Percentiles rank a stretch among this genome's conserved stretches.
phyloP scores from a whole-genome alignment of 768 basidiomycete species.

The Boletus vinaceobasis region DNA sequence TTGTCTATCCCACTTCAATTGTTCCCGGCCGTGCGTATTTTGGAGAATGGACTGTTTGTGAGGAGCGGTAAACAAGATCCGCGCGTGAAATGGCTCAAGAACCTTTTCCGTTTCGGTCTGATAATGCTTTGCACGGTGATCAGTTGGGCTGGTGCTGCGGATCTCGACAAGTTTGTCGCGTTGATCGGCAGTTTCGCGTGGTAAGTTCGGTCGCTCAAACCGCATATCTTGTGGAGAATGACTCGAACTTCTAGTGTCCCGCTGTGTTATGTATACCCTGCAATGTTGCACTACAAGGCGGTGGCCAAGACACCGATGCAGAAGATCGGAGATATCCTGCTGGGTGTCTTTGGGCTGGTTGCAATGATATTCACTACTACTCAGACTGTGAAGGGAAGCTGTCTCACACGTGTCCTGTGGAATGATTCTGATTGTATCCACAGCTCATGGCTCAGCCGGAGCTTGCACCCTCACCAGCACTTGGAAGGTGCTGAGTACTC shows the following conservation, averaged over 20 bases:
- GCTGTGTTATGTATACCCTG: slow-evolving; percentile 90
- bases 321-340: slow-evolving; percentile 63
- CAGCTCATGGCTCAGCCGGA: slow-evolving; percentile 62
- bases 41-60: slow-evolving; percentile 93
- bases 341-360: slow-evolving; percentile 71
- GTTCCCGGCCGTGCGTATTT: slow-evolving; percentile 95
- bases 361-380: slow-evolving; percentile 76
- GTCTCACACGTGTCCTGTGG: background rate
- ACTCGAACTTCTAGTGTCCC: slow-evolving; percentile 60
- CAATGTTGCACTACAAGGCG: slow-evolving; percentile 89
- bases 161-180: slow-evolving; percentile 94
- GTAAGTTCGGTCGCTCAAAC: slow-evolving; percentile 40
- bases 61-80: slow-evolving; percentile 78
- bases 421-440: slow-evolving; percentile 9
- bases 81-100: slow-evolving; percentile 96
- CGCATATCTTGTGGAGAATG: slow-evolving; percentile 5
- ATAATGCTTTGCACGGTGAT: slow-evolving; percentile 80
- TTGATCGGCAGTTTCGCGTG: slow-evolving; percentile 94
- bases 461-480: slow-evolving; percentile 36
- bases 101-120: slow-evolving; percentile 72
- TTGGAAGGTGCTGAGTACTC: slow-evolving; percentile 29
- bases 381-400: slow-evolving; percentile 65
- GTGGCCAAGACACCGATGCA: slow-evolving; percentile 67
- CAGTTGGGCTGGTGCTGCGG: slow-evolving; percentile 78
- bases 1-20: slow-evolving; percentile 92